Base-by-base conservation (phyloP, 2,329 filamentous ascomycete species). In the Hymenoscyphus scutula region DNA sequence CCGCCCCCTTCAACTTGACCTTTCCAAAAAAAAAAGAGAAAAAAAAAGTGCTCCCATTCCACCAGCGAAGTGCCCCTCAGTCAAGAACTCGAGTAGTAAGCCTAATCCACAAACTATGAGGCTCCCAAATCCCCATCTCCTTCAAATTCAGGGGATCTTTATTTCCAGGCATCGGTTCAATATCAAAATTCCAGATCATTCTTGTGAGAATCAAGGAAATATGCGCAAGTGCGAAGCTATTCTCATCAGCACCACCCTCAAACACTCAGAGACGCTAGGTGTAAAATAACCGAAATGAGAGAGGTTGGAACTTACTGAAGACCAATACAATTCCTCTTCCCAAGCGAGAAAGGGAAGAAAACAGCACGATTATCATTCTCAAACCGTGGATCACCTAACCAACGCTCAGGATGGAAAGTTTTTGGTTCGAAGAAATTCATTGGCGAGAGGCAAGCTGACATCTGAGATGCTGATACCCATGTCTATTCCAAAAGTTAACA, bases 371-470 rank as follows among this genome's bases (percentile, higher is more conserved):
- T 63, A 37, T 69, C 66, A 48, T 48, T 51, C 11, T 41, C 56
- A 56, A 59, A 67, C 7, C 41, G 53, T 7, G 55, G 32, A 58
- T 74, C 67, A 1, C 58, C 54, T 62, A 55, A 77, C 75, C 77
- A 79, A 0, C 77, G 67, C 27, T 69, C 67, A 2, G 66, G 64
- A 1, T 61, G 54, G 58, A 70, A 70, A 13, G 45, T 41, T 30
- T 64, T 51, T 0, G 76, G 74, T 3, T 77, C 69, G 0, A 66
- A 51, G 41, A 65, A 67, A 17, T 66, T 64, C 41, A 11, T 48
- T 48, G 15, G 19, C 27, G 7, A 37, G 5, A 13, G 62, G 61
- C 3, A 34, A 25, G 34, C 59, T 59, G 37, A 27, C 41, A 53
- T 19, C 29, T 17, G 30, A 25, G 29, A 45, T 37, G 8, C 27